These are phyloP conservation scores for Beauveria sp. DNA, from an alignment of 2,329 filamentous ascomycete genomes.

Conservation along the genomic window DNA sequence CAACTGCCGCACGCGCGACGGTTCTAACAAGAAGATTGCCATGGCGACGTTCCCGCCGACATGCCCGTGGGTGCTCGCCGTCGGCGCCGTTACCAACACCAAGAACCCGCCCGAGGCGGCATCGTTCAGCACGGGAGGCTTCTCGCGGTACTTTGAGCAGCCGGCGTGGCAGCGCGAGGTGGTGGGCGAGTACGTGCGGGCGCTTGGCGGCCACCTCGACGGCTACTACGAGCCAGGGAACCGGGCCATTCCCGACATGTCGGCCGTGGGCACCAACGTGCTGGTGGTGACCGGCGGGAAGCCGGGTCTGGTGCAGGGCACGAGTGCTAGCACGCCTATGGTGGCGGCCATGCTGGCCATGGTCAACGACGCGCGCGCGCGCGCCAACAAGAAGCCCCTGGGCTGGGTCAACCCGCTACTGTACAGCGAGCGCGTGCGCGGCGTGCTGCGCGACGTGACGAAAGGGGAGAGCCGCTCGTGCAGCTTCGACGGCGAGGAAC, in stretches of 20 bases:
- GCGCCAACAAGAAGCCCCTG: constrained; percentile 37
- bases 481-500: constrained; percentile 20
- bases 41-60: constrained; percentile 56
- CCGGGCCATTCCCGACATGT: constrained; percentile 43
- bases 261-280: constrained; percentile 52
- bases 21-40: constrained; percentile 45
- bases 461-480: constrained; percentile 34
- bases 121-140: constrained; percentile 42
- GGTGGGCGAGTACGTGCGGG: constrained; percentile 32
- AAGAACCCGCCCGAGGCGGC: constrained; percentile 32
- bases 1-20: constrained; percentile 51
- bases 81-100: constrained; percentile 48
- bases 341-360: constrained; percentile 47
- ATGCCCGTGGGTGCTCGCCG: constrained; percentile 61
- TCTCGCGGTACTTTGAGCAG: constrained; percentile 41
- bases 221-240: constrained; percentile 37
- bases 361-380: constrained; percentile 45
- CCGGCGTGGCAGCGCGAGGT: constrained; percentile 37
- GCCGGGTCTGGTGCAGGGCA: constrained; percentile 28
- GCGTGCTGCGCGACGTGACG: constrained; percentile 33
- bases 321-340: constrained; percentile 46
- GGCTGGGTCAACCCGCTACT: constrained; percentile 47
- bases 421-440: constrained; percentile 32
- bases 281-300: constrained; percentile 25
- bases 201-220: constrained; percentile 33